A percentile compares a stretch with the other conserved stretches of the same genome.
These are phyloP conservation scores for Lasiodiplodia citricola DNA, from an alignment of 2,329 filamentous ascomycete species.

Conservation along the genomic window DNA sequence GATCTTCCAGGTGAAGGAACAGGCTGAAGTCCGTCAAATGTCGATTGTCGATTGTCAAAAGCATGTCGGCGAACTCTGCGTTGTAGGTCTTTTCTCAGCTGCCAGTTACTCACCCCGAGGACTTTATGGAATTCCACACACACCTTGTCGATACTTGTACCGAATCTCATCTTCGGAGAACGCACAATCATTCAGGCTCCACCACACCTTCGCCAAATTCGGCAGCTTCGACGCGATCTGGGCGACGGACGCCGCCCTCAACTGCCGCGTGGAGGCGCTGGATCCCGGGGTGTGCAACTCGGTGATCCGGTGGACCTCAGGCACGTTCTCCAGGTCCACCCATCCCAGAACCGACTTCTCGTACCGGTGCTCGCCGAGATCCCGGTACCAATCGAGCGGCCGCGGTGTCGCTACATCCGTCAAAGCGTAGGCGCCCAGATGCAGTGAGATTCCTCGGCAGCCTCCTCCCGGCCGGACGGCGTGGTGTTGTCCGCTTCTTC, in stretches of 20 bases:
- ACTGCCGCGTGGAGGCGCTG: background rate
- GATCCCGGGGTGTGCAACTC: background rate
- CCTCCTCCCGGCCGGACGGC: no score
- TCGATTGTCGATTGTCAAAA: background rate
- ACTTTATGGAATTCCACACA: background rate
- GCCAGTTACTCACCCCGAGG: background rate
- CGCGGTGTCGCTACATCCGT: background rate
- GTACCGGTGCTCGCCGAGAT: background rate
- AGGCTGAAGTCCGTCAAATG: background rate
- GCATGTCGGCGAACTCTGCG: background rate
- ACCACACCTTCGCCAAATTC: background rate
- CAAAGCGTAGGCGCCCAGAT: background rate
- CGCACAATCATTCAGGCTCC: background rate
- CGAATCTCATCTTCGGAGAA: background rate
- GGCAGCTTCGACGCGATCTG: background rate
- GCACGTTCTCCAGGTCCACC: background rate
- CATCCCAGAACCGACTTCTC: background rate
- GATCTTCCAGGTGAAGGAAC: background rate
- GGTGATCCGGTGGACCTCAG: background rate
- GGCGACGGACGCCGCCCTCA: background rate
- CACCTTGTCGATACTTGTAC: slow-evolving; percentile 10
- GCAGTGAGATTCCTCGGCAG: background rate
- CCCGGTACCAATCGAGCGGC: background rate
- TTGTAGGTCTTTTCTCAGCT: background rate
- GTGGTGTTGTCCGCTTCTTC: background rate